Evolutionary conservation across 2,329 filamentous ascomycete genomes (phyloP), one percentile per base, ranked within the genome.

Genomic region (Sphaerulina musiva): DNA sequence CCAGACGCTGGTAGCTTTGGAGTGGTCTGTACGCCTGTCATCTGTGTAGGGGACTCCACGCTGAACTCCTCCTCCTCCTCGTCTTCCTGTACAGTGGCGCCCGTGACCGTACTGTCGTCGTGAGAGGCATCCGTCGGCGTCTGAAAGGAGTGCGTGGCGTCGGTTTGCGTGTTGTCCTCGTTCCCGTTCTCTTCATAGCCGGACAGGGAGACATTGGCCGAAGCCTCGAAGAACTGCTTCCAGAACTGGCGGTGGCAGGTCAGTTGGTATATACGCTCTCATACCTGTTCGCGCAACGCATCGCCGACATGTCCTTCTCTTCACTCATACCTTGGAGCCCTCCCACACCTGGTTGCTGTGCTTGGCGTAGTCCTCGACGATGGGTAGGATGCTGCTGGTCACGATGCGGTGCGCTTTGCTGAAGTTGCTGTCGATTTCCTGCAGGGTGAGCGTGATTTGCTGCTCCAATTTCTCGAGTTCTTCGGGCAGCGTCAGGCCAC

Each of bases 141-240:
- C 34, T 66, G 62, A 29, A 68, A 62, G 26, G 65, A 61, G 32
- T 60, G 44, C 39, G 62, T 65, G 17, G 64, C 58, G 12, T 69
- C 67, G 20, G 66, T 67, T 26, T 79, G 73, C 0, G 74, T 77
- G 12, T 72, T 75, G 48, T 78, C 74, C 53, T 70, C 82, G n/a
- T 86, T 84, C 6, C 71, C 70, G 11, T 82, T 82, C 20, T 95
- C 91, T 68, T 95, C 92, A 71, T 98, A 96, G 29, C 91, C 90
- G 0, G 90, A 95, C 9, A 98, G 80, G 9, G 92, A 95, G 26
- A 98, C 92, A 66, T 98, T 97, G 69, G 93, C 93, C 46, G 91
- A 95, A 36, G 93, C 90, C 74, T 98, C 93, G 73, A 98, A 98
- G 77, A 98, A 98, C 76, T 97, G 91, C 73, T 98, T 98, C 93